Evolutionary conservation across 2,329 filamentous ascomycete species (phyloP).

Genomic region (Ceratocystiopsis brevicomis): DNA sequence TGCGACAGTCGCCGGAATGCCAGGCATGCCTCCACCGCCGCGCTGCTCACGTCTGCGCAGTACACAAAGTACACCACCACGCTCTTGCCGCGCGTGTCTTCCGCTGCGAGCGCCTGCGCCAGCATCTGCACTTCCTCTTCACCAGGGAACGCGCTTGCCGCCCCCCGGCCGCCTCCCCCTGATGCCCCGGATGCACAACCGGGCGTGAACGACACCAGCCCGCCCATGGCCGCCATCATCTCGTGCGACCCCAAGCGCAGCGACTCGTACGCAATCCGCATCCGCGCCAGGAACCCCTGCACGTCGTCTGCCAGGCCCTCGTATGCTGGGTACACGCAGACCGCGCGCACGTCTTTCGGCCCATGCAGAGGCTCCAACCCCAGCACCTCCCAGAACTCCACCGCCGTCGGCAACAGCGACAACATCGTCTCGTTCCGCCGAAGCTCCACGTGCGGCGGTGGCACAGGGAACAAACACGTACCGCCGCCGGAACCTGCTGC

Average conservation of each 20-base stretch:
- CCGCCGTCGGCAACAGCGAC: conserved; percentile 54
- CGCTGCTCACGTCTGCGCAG: conserved; percentile 39
- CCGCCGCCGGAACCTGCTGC: no score
- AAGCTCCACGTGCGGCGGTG: conserved; percentile 52
- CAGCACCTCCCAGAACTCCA: conserved; percentile 67
- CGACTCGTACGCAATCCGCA: conserved; percentile 54
- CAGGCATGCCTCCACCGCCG: conserved; percentile 51
- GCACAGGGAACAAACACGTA: conserved; percentile 35
- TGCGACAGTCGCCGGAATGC: conserved; percentile 58
- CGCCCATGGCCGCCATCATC: conserved; percentile 26
- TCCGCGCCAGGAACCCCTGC: conserved; percentile 44
- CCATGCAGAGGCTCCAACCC: conserved; percentile 55
- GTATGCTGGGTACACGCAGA: conserved; percentile 52
- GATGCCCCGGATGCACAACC: no score
- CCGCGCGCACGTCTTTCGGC: conserved; percentile 48
- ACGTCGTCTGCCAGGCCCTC: conserved; percentile 43
- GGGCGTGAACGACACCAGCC: conserved; percentile 6
- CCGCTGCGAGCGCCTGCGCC: conserved; percentile 25
- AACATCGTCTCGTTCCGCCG: conserved; percentile 49
- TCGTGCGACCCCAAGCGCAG: conserved; percentile 52
- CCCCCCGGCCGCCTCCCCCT: neutral
- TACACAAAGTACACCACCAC: conserved; percentile 65
- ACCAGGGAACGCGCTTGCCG: conserved; percentile 15
- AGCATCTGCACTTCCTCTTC: conserved; percentile 29
- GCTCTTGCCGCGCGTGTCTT: conserved; percentile 30